Percentiles rank a stretch among this genome's conserved stretches.
Evolutionary conservation across 768 basidiomycete genomes (phyloP).

Genomic region (Suillus sp.): DNA sequence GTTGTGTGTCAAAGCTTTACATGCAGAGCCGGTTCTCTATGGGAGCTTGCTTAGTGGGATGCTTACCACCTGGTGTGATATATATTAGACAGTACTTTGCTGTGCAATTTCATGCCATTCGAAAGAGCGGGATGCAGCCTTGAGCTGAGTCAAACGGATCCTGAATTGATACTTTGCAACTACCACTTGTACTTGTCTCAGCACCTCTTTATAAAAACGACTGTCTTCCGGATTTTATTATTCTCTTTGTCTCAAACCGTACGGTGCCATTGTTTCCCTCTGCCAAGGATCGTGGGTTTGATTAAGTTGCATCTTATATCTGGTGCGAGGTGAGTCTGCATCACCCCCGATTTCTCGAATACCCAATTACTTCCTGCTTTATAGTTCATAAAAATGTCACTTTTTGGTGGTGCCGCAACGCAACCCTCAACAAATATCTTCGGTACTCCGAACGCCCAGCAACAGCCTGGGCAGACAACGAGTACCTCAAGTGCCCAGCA

Average conservation of each 20-base stretch:
- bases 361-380: background rate
- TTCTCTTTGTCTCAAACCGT: background rate
- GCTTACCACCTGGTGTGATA: too few relatives aligned
- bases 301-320: slow-evolving; percentile 4
- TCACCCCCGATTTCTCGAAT: background rate
- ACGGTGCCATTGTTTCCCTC: background rate
- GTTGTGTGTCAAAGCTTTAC: too few relatives aligned
- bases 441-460: slow-evolving; percentile 13
- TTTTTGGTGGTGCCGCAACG: slow-evolving; percentile 13
- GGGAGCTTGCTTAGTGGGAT: too few relatives aligned
- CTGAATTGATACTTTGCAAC: background rate
- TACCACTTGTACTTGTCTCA: background rate
- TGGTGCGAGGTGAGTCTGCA: background rate
- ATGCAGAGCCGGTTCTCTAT: too few relatives aligned
- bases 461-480: slow-evolving; percentile 13
- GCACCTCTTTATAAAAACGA: background rate
- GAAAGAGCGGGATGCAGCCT: too few relatives aligned
- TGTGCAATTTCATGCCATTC: too few relatives aligned
- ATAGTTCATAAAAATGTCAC: slow-evolving; percentile 9
- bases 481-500: slow-evolving; percentile 18
- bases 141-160: too few relatives aligned
- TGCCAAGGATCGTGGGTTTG: background rate
- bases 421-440: slow-evolving; percentile 9
- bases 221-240: background rate
- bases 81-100: too few relatives aligned